Percentiles rank a stretch among this genome's conserved stretches.
Conservation (phyloP, 768 basidiomycete species). For the Collybia sordida region DNA sequence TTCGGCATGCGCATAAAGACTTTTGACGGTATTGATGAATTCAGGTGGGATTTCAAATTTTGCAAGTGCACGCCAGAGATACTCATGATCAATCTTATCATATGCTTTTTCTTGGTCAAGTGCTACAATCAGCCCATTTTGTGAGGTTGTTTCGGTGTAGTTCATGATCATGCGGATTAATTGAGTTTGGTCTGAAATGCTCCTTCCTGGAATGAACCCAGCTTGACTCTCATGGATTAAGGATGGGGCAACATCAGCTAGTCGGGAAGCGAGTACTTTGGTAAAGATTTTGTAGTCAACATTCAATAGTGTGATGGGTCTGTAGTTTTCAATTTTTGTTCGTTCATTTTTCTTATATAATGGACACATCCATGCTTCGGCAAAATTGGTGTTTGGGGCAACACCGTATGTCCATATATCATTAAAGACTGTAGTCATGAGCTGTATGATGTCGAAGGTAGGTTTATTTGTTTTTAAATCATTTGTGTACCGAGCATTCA, state of each 20-base stretch:
- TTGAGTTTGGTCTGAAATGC: no score
- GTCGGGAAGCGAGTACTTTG: conserved; percentile 17
- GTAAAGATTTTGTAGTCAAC: conserved; percentile 36
- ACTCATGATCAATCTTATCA: no score
- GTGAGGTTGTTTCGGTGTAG: no score
- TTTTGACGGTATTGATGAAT: background rate
- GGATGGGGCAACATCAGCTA: conserved; percentile 24
- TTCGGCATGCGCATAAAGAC: background rate
- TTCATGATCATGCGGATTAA: conserved; percentile 34
- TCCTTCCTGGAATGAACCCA: no score
- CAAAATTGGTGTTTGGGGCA: conserved; percentile 10
- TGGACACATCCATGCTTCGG: conserved; percentile 35
- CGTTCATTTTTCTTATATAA: conserved; percentile 40
- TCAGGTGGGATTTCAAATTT: background rate
- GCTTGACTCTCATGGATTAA: no score
- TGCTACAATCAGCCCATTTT: no score
- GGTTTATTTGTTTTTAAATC: background rate
- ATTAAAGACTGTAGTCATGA: conserved; percentile 15
- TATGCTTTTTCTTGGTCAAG: no score
- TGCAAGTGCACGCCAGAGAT: conserved; percentile 19
- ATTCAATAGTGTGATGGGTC: conserved; percentile 37
- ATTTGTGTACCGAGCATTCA: no score
- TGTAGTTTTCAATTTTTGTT: conserved; percentile 29
- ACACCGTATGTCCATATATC: conserved; percentile 28
- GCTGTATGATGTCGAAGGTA: conserved; percentile 12